Percentiles rank a stretch among this genome's conserved stretches.
Evolutionary conservation across 2,329 filamentous ascomycete genomes (phyloP).

Genomic region (Amesomyces nigricolor): DNA sequence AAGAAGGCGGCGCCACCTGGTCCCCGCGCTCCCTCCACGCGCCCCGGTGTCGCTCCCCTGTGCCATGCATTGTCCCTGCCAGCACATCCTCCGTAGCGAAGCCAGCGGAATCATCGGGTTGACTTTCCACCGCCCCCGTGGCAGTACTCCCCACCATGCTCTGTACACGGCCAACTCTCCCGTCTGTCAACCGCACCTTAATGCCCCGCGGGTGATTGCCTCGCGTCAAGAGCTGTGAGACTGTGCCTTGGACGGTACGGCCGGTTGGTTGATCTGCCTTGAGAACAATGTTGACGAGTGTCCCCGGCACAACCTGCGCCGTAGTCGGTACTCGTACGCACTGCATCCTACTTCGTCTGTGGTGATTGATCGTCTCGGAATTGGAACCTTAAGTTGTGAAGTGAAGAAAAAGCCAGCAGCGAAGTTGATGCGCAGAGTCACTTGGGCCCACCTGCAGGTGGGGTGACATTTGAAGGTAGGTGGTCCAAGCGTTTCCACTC

Average conservation of each 20-base stretch:
- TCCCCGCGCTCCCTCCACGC: not conserved
- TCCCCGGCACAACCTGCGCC: constrained; percentile 54
- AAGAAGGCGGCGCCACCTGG: constrained; percentile 9
- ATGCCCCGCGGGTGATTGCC: constrained; percentile 73
- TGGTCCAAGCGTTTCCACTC: too few species aligned
- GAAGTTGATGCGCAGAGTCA: too few species aligned
- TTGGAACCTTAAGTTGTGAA: not conserved
- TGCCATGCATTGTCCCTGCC: not conserved
- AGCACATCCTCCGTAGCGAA: not conserved
- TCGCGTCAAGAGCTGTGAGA: constrained; percentile 63
- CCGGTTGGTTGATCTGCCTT: constrained; percentile 74
- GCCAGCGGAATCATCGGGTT: not conserved
- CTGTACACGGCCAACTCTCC: constrained; percentile 69
- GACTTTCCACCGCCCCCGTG: constrained; percentile 9
- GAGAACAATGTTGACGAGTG: constrained; percentile 64
- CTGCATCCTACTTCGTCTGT: constrained; percentile 17
- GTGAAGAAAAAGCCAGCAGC: too few species aligned
- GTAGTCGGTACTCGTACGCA: constrained; percentile 38
- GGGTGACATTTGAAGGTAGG: too few species aligned
- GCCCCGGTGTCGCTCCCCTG: not conserved
- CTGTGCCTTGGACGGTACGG: constrained; percentile 59
- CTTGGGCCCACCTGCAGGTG: too few species aligned
- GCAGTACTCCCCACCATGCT: constrained; percentile 39
- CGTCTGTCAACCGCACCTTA: constrained; percentile 68
- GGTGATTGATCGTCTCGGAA: not conserved